phyloP scores from a whole-genome alignment of 306 rosid species.

The Fragaria ananassa region DNA sequence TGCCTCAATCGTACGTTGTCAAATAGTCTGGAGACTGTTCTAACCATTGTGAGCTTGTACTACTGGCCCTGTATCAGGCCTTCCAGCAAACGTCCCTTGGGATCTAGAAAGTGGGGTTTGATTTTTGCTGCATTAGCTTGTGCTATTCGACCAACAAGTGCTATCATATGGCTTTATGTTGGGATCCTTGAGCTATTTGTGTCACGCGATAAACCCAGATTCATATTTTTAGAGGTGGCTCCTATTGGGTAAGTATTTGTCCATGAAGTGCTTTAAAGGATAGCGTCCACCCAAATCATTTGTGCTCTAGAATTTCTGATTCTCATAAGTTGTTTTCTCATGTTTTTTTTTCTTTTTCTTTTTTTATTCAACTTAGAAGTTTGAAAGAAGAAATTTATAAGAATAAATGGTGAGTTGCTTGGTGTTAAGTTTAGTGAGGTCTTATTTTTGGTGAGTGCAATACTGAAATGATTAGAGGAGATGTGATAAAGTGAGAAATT shows the following conservation, averaged over 20 bases:
- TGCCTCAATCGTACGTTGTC: conserved; percentile 77
- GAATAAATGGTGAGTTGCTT: neutral
- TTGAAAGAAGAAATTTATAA: neutral
- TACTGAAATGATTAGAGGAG: neutral
- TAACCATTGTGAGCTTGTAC: conserved; percentile 73
- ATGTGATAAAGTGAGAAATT: neutral
- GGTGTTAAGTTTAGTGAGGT: neutral
- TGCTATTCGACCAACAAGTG: conserved; percentile 87
- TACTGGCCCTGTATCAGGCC: conserved; percentile 86
- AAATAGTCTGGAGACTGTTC: conserved; percentile 84
- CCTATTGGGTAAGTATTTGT: conserved; percentile 73
- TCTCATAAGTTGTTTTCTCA: neutral
- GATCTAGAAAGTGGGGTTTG: conserved; percentile 79
- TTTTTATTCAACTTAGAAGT: neutral
- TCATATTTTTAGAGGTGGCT: conserved; percentile 69
- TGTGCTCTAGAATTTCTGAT: neutral
- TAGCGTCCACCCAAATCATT: neutral
- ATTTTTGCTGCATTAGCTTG: conserved; percentile 72
- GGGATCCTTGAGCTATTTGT: conserved; percentile 65
- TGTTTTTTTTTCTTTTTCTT: neutral
- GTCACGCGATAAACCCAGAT: conserved; percentile 44
- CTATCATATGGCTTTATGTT: conserved; percentile 76
- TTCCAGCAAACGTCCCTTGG: conserved; percentile 26
- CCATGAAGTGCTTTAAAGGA: conserved; percentile 7
- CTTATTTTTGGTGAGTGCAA: neutral